Percentiles rank a stretch among this genome's conserved stretches.
These are phyloP conservation scores for Salix exigua DNA, from an alignment of 345 rosid species.

Conservation along the genomic window DNA sequence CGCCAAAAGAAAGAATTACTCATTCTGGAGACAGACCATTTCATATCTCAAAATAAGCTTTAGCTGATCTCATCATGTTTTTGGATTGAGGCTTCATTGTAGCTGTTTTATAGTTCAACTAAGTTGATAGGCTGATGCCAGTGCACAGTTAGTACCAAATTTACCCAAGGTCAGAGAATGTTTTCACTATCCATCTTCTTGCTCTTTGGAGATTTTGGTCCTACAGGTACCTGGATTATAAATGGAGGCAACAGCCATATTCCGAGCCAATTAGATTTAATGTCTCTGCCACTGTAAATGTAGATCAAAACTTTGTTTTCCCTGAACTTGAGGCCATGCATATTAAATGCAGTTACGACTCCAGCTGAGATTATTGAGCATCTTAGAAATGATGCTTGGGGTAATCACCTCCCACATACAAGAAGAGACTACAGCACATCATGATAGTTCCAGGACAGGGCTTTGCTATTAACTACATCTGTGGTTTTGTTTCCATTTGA, in stretches of 20 bases:
- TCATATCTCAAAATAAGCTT: neutral
- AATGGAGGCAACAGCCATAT: neutral
- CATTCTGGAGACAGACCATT: no score
- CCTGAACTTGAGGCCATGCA: neutral
- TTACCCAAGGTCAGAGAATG: no score
- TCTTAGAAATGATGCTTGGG: neutral
- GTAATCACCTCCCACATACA: neutral
- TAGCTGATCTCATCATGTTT: neutral
- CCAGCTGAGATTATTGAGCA: neutral
- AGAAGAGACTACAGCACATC: neutral
- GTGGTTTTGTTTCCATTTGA: neutral
- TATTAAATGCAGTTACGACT: no score
- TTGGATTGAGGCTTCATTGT: neutral
- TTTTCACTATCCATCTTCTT: no score
- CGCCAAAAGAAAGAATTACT: no score
- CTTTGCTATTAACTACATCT: neutral
- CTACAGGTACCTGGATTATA: neutral
- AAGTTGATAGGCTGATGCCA: neutral
- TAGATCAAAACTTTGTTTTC: neutral
- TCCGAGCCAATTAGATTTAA: neutral
- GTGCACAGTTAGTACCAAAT: neutral
- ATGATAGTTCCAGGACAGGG: neutral
- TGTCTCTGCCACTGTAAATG: neutral
- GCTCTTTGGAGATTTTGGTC: no score
- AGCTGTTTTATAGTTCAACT: no score